phyloP scores from a whole-genome alignment of 2,329 filamentous ascomycete genomes.

The Gaeumannomyces sp. region DNA sequence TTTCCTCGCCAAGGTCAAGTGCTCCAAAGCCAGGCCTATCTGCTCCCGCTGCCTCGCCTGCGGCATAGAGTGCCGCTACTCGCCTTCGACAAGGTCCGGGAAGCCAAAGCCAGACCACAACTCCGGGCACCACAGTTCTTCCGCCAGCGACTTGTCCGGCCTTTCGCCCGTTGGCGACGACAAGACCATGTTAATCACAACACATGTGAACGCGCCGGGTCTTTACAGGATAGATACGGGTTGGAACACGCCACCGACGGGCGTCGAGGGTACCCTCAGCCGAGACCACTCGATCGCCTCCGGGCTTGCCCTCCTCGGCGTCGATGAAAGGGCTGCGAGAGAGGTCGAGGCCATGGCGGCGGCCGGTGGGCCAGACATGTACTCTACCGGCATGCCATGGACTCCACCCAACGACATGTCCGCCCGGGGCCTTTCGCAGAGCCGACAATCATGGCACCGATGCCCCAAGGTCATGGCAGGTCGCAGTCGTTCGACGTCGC shows the following conservation, averaged over 20 bases:
- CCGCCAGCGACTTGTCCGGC: slow-evolving; percentile 16
- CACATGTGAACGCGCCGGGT: slow-evolving; percentile 21
- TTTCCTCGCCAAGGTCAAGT: slow-evolving; percentile 51
- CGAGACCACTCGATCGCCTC: slow-evolving; percentile 29
- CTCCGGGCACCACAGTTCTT: slow-evolving; percentile 15
- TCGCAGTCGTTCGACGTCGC: slow-evolving; percentile 32
- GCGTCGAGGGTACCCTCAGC: slow-evolving; percentile 27
- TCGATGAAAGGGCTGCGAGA: slow-evolving; percentile 21
- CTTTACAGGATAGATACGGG: slow-evolving; percentile 31
- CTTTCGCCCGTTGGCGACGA: slow-evolving; percentile 22
- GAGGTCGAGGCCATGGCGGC: slow-evolving; percentile 9
- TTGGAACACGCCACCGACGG: slow-evolving; percentile 32
- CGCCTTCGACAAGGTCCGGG: slow-evolving; percentile 43
- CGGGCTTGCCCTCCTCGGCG: slow-evolving; percentile 24
- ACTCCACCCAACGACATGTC: slow-evolving; percentile 31
- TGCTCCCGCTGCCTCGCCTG: slow-evolving; percentile 45
- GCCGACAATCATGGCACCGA: slow-evolving; percentile 21
- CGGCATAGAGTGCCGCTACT: slow-evolving; percentile 45
- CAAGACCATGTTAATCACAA: slow-evolving; percentile 25
- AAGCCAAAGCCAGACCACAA: slow-evolving; percentile 38
- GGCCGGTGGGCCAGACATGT: slow-evolving; percentile 25
- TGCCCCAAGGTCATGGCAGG: slow-evolving; percentile 22
- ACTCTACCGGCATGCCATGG: slow-evolving; percentile 32
- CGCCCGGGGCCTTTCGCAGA: slow-evolving; percentile 24
- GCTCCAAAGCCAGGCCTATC: slow-evolving; percentile 46